A percentile compares a stretch with the other conserved stretches of the same genome.
Evolutionary conservation across 106 monocot genomes (phyloP).

Genomic region (Dendrobium officinale): DNA sequence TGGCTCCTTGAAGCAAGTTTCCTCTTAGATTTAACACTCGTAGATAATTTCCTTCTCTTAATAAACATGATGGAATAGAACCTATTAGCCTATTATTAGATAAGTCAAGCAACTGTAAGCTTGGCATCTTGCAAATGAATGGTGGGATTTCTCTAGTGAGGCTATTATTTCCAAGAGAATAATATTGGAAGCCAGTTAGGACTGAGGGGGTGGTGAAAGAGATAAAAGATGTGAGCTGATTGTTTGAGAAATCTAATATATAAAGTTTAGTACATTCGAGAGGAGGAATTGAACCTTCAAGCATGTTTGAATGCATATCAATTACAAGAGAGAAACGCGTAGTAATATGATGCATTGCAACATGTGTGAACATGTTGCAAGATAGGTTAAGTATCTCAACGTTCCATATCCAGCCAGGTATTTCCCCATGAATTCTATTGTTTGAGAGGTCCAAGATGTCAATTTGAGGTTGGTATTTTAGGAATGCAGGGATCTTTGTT

Average conservation of each 20-base stretch:
- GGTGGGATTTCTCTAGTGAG: conserved; percentile 18
- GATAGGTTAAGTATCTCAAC: conserved; percentile 37
- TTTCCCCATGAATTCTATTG: conserved; percentile 34
- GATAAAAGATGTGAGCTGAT: too few species aligned
- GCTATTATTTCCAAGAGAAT: too few species aligned
- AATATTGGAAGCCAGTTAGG: too few species aligned
- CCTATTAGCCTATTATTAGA: conserved; percentile 7
- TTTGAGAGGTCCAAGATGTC: too few species aligned
- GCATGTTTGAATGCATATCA: conserved; percentile 52
- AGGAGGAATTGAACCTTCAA: conserved; percentile 37
- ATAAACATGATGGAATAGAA: conserved; percentile 32
- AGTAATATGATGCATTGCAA: too few species aligned
- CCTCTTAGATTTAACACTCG: too few species aligned
- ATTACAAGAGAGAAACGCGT: neutral
- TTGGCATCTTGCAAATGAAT: conserved; percentile 33
- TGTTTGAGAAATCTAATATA: too few species aligned
- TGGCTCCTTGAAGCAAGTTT: too few species aligned
- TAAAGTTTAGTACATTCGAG: conserved; percentile 7
- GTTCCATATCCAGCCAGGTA: conserved; percentile 65
- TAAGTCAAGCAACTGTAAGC: too few species aligned
- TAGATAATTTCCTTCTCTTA: neutral
- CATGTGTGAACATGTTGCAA: conserved; percentile 10
- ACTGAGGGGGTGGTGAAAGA: too few species aligned
- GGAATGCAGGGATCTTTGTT: conserved; percentile 25
- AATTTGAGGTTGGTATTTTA: conserved; percentile 17